Conservation (phyloP, 306 rosid species). For the Crotalaria pallida region DNA sequence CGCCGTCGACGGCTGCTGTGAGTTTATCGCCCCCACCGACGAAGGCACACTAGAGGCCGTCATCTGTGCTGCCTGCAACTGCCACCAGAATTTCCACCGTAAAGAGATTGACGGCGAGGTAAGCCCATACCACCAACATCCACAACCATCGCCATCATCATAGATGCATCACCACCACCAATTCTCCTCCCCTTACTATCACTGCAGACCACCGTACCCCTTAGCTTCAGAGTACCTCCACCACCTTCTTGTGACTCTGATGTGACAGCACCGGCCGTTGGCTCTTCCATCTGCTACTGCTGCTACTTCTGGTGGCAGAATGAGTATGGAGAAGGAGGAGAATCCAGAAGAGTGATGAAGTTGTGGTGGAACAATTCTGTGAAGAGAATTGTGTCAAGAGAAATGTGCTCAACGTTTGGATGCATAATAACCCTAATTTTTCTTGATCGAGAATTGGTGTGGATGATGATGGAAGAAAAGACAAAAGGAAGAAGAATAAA, state of each 20-base stretch:
- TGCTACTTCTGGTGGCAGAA: conserved; percentile 39
- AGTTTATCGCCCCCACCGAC: too few species aligned
- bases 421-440: too few species aligned
- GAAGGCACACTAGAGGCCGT: too few species aligned
- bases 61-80: conserved; percentile 89
- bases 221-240: conserved; percentile 46
- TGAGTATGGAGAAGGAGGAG: conserved; percentile 66
- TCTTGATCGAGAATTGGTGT: too few species aligned
- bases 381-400: conserved; percentile 52
- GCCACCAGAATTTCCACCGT: conserved; percentile 96
- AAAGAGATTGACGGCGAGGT: conserved; percentile 53
- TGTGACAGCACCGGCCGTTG: conserved; percentile 39
- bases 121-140: conserved; percentile 17
- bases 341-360: conserved; percentile 84
- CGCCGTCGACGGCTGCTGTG: too few species aligned
- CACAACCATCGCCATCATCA: not conserved
- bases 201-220: conserved; percentile 23
- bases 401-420: conserved; percentile 84
- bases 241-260: conserved; percentile 29
- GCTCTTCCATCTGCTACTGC: conserved; percentile 41
- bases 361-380: conserved; percentile 68
- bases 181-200: conserved; percentile 47
- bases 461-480: too few species aligned
- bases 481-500: too few species aligned
- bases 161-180: conserved; percentile 35